Base-by-base conservation (phyloP, 2,329 filamentous ascomycete species). In the Fusarium foetens region DNA sequence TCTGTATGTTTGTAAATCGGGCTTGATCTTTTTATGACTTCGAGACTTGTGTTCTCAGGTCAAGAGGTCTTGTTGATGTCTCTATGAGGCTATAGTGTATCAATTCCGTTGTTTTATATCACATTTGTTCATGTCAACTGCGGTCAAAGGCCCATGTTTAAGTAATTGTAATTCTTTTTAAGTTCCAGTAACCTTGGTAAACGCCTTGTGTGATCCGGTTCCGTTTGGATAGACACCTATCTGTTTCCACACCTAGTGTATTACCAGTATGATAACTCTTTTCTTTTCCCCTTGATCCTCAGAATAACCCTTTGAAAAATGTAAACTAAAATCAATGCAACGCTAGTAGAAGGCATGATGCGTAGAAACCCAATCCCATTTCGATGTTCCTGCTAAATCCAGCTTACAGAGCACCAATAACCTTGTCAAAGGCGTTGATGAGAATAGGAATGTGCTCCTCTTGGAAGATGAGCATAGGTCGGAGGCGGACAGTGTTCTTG, bases 391-490 rank as follows among this genome's bases (percentile, higher is more conserved):
- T 61, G 62, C 54, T 57, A 57, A 62, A 43, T 58, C 58, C 67
- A 60, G 64, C 53, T 76, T 78, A 79, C 58, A 76, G 60, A 63
- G 70, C 51, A 54, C 73, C 75, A 55, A 79, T 68, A 41, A 78
- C 78, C 67, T 79, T 79, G 62, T 79, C 76, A 53, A 80, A 67
- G 19, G 75, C 74, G 36, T 68, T 68, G 55, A 80, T 66, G 23
- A 80, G 72, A 64, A 78, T 65, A 25, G 78, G 72, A 52, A 79
- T 89, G 82, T 94, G 92, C 78, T 89, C 85, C 82, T 90, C 88
- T 85, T 93, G 90, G 85, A 95, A 95, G 77, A 95, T 90, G 76
- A 95, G 84, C 93, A 95, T 95, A 14, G 93, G 93, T 74, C 93
- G 86, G 79, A 95, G 83, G 66, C 93, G 84, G 25, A 95, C 90